phyloP scores from a whole-genome alignment of 2,329 filamentous ascomycete species.

The Macrophomina pseudophaseolina region DNA sequence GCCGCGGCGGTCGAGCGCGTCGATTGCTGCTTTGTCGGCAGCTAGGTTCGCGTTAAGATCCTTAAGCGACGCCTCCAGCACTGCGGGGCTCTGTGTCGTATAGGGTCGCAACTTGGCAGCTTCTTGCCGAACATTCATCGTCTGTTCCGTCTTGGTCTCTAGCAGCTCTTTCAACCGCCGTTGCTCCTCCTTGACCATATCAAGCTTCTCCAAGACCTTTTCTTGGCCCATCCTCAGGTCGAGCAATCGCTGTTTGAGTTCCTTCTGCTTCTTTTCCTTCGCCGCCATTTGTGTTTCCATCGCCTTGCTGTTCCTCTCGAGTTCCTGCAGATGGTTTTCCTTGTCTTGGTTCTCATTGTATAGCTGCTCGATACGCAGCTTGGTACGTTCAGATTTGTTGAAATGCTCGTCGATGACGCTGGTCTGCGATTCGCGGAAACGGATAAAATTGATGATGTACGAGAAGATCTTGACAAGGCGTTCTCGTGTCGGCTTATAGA shows the following conservation, averaged over 20 bases:
- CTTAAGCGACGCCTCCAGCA: conserved; percentile 78
- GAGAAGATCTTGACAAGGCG: conserved; percentile 94
- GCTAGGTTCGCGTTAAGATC: conserved; percentile 81
- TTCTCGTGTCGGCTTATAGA: conserved; percentile 88
- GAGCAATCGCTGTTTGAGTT: conserved; percentile 79
- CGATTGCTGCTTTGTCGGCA: conserved; percentile 82
- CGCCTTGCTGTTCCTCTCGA: conserved; percentile 77
- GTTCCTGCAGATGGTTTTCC: conserved; percentile 77
- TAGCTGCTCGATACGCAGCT: conserved; percentile 83
- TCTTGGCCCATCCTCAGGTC: conserved; percentile 84
- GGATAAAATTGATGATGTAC: conserved; percentile 98
- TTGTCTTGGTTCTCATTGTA: conserved; percentile 87
- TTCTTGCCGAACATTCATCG: conserved; percentile 78
- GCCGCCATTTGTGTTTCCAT: conserved; percentile 83
- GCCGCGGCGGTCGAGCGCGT: conserved; percentile 83
- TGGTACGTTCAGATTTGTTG: conserved; percentile 86
- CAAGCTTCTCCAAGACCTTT: conserved; percentile 78
- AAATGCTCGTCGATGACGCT: conserved; percentile 89
- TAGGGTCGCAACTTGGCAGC: conserved; percentile 90
- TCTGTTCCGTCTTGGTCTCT: conserved; percentile 73
- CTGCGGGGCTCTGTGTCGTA: conserved; percentile 83
- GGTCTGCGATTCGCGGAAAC: conserved; percentile 93
- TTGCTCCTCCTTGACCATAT: conserved; percentile 83
- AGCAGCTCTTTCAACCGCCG: conserved; percentile 72
- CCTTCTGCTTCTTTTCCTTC: conserved; percentile 84